These are phyloP conservation scores for Zymoseptoria tritici DNA, from an alignment of 2,329 filamentous ascomycete species.

Conservation along the genomic window DNA sequence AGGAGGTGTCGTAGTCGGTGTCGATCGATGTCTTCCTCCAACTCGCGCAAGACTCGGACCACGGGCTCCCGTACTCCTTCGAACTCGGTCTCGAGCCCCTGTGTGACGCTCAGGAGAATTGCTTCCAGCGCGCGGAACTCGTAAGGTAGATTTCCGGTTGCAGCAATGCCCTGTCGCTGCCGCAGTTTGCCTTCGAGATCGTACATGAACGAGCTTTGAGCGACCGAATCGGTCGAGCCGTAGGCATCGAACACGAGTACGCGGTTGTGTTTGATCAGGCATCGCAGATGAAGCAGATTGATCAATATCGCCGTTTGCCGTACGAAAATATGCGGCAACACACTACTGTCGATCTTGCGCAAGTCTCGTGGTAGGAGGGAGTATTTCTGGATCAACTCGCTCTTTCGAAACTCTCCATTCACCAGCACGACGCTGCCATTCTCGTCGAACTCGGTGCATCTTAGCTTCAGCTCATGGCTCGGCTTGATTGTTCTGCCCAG, in stretches of 20 bases:
- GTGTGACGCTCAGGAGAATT: slow-evolving; percentile 86
- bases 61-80: slow-evolving; percentile 90
- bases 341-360: slow-evolving; percentile 94
- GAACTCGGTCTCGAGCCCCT: slow-evolving; percentile 87
- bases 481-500: slow-evolving; percentile 65
- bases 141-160: slow-evolving; percentile 64
- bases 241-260: slow-evolving; percentile 95
- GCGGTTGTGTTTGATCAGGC: slow-evolving; percentile 88
- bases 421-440: slow-evolving; percentile 85
- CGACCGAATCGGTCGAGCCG: slow-evolving; percentile 87
- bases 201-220: slow-evolving; percentile 96
- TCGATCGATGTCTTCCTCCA: slow-evolving; percentile 94
- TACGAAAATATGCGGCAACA: slow-evolving; percentile 89
- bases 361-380: slow-evolving; percentile 88
- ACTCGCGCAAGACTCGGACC: slow-evolving; percentile 74
- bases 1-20: slow-evolving; percentile 87
- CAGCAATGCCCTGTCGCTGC: slow-evolving; percentile 57
- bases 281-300: slow-evolving; percentile 91
- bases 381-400: slow-evolving; percentile 94
- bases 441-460: slow-evolving; percentile 93
- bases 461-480: slow-evolving; percentile 72
- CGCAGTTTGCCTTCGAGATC: slow-evolving; percentile 88
- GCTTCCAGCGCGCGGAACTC: slow-evolving; percentile 95
- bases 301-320: slow-evolving; percentile 89
- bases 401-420: slow-evolving; percentile 96